Evolutionary conservation across 176 grass and related monocot species (phyloP).

Genomic region (bread wheat (Triticum aestivum)): IWGSC_CS_RefSeq_v2.1 NC_057806.1:419534061-419534560

Average conservation of each 20-base stretch:
- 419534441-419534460: slow-evolving; percentile 15
- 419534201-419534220: not conserved
- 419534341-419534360: not conserved
- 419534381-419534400: not conserved
- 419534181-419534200: not conserved
- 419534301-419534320: not conserved
- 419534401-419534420: slow-evolving; percentile 18
- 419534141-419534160: not conserved
- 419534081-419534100: not conserved
- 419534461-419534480: slow-evolving; percentile 4
- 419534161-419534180: slow-evolving; percentile 1
- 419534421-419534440: slow-evolving; percentile 10
- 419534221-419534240: not conserved
- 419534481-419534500: slow-evolving; percentile 37
- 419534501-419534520: slow-evolving; percentile 29
- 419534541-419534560: slow-evolving; percentile 44
- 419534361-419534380: slow-evolving; percentile 3
- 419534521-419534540: slow-evolving; percentile 25
- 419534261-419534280: slow-evolving; percentile 1
- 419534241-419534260: not conserved
- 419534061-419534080: not conserved
- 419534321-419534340: slow-evolving; percentile 14
- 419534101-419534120: not conserved
- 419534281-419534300: not conserved
- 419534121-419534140: not conserved